Evolutionary conservation across 1,284 basidiomycete species (phyloP), one percentile per base, ranked within the genome.

Genomic region (Xerocomus nothofagi): DNA sequence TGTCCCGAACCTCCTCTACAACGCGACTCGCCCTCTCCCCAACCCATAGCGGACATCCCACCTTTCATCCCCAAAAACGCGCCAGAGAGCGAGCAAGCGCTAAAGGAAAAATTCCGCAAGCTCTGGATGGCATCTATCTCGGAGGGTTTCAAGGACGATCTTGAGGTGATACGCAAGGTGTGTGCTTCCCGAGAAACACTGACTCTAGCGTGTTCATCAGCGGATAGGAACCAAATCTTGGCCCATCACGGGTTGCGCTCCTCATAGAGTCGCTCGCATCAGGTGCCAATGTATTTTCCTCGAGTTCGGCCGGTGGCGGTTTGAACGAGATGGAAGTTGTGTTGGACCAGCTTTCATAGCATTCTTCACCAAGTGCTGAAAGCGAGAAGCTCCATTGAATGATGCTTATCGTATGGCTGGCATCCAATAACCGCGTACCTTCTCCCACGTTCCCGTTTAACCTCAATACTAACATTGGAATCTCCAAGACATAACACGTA

Each of bases 81-180:
- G 10, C 66, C 66, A 24, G 62, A 73, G 49, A 68, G 73, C 30
- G 83, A 88, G 50, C 67, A 78, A 39, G 63, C 66, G 3, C 61
- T 91, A 58, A 82, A 80, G 56, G 79, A 79, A 24, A 79, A 74
- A 36, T 91, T 91, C 61, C 72, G 81, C 48, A 84, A 83, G 62
- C 89, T 91, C 62, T 91, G 88, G 87, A 89, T 91, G 86, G 68
- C 79, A 3, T 80, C 82, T 3, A 76, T 91, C 4, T 88, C 83
- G 1, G 88, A 91, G 64, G 86, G 80, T 15, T 91, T 91, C 68
- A 78, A 78, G 53, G 82, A 87, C 44, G 88, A 91, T 64, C 71
- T 91, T 17, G 85, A 88, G 59, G 77, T 83, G 58, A 84, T 91
- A 58, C 81, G 84, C 36, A 89, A 89, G 75, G 88, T 48, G 23